Evolutionary conservation across 2,329 filamentous ascomycete species (phyloP).

Genomic region (Simplicillium sp.): DNA sequence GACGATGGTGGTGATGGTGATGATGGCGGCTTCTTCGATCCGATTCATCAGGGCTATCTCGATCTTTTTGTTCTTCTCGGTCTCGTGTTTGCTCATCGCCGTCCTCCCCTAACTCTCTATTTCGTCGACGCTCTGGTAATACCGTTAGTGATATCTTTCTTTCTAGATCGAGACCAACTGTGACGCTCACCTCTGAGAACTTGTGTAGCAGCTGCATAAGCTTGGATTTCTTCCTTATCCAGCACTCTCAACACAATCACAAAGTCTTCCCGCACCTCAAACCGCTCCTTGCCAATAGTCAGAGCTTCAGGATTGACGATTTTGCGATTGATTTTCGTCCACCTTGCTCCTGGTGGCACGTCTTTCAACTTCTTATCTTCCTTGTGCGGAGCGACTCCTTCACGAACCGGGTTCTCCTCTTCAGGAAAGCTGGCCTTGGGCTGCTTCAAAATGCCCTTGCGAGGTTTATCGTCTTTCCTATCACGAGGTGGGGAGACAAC

Average conservation of each 20-base stretch:
- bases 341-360: constrained; percentile 70
- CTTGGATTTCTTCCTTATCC: constrained; percentile 81
- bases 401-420: constrained; percentile 70
- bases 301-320: constrained; percentile 86
- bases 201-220: constrained; percentile 71
- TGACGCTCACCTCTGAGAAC: constrained; percentile 62
- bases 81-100: constrained; percentile 10
- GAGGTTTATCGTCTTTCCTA: constrained; percentile 55
- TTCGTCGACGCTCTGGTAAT: constrained; percentile 21
- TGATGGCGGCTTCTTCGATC: constrained; percentile 17
- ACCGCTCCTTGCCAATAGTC: constrained; percentile 79
- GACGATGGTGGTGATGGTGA: constrained; percentile 18
- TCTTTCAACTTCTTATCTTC: constrained; percentile 65
- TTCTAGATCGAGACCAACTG: not conserved
- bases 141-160: constrained; percentile 1
- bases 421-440: constrained; percentile 81
- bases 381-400: constrained; percentile 90
- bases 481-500: constrained; percentile 63
- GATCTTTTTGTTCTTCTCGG: not conserved
- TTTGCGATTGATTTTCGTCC: constrained; percentile 86
- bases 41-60: constrained; percentile 2
- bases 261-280: constrained; percentile 84
- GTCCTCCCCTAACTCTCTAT: constrained; percentile 10
- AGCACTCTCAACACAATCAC: constrained; percentile 87
- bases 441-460: constrained; percentile 78